phyloP scores from a whole-genome alignment of 202 grass and related monocot genomes.

The Hordeum pubiflorum region DNA sequence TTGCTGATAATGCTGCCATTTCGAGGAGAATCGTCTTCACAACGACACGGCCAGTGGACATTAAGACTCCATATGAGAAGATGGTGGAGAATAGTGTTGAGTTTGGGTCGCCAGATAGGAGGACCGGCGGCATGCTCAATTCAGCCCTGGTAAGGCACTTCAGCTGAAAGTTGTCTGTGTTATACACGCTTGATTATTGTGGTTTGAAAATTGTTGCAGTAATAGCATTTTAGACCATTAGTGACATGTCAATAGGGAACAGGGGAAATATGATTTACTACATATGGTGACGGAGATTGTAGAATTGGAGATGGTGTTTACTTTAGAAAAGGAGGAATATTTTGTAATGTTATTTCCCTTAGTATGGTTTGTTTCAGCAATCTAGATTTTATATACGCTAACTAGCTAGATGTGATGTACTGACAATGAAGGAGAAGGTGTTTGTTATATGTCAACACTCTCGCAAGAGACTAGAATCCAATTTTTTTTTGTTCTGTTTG shows the following conservation, averaged over 20 bases:
- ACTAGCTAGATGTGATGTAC: neutral
- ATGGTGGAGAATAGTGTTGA: slow-evolving; percentile 95
- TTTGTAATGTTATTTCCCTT: neutral
- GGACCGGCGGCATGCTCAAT: slow-evolving; percentile 83
- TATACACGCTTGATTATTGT: neutral
- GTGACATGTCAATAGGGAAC: neutral
- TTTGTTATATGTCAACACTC: neutral
- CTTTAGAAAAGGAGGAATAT: neutral
- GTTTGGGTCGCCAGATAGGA: slow-evolving; percentile 89
- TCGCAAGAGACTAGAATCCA: slow-evolving; percentile 1
- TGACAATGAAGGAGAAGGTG: neutral
- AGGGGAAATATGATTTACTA: neutral
- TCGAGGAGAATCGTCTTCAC: slow-evolving; percentile 75
- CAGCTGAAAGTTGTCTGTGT: neutral
- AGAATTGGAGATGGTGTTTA: neutral
- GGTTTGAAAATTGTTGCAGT: neutral
- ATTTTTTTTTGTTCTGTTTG: neutral
- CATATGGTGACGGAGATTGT: neutral
- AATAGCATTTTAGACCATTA: neutral
- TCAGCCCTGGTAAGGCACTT: slow-evolving; percentile 67
- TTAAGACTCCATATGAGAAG: slow-evolving; percentile 96
- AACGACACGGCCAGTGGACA: slow-evolving; percentile 76
- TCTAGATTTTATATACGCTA: neutral
- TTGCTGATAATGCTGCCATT: slow-evolving; percentile 29
- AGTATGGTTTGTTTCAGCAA: neutral